A percentile compares a stretch with the other conserved stretches of the same genome.
phyloP scores from a whole-genome alignment of 208 protist species.

The Leishmania tarentolae region DNA sequence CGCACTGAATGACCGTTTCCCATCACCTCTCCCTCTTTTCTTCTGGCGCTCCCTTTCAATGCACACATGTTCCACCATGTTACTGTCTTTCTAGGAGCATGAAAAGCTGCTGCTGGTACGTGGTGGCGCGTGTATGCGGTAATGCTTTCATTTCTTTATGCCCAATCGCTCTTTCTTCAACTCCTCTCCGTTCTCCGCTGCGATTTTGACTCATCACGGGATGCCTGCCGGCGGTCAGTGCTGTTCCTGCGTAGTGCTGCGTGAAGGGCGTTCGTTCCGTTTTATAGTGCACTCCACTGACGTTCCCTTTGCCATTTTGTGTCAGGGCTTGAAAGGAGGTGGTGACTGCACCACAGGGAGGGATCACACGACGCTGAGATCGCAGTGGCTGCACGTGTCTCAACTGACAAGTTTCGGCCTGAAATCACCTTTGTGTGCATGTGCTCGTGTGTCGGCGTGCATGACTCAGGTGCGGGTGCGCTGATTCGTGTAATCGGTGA shows the following conservation, averaged over 20 bases:
- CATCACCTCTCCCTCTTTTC: neutral
- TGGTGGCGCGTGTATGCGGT: neutral
- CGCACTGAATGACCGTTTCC: neutral
- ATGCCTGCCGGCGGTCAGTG: neutral
- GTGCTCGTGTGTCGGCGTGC: neutral
- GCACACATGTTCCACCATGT: neutral
- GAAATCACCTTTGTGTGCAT: neutral
- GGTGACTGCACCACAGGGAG: neutral
- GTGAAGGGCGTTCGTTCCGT: neutral
- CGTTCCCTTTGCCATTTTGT: neutral
- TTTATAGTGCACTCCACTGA: neutral
- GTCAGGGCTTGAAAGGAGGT: neutral
- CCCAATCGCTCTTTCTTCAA: neutral
- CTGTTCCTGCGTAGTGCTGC: neutral
- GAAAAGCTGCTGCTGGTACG: neutral
- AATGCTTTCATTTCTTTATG: neutral
- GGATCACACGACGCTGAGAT: neutral
- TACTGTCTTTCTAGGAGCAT: neutral
- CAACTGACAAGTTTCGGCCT: neutral
- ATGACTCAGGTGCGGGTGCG: conserved; percentile 1
- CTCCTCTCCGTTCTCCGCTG: neutral
- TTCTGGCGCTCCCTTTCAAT: neutral
- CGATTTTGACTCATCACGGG: neutral
- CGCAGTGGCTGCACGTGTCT: neutral
- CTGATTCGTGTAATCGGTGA: neutral